phyloP scores from a whole-genome alignment of 345 rosid genomes.

The Turnera subulata region DNA sequence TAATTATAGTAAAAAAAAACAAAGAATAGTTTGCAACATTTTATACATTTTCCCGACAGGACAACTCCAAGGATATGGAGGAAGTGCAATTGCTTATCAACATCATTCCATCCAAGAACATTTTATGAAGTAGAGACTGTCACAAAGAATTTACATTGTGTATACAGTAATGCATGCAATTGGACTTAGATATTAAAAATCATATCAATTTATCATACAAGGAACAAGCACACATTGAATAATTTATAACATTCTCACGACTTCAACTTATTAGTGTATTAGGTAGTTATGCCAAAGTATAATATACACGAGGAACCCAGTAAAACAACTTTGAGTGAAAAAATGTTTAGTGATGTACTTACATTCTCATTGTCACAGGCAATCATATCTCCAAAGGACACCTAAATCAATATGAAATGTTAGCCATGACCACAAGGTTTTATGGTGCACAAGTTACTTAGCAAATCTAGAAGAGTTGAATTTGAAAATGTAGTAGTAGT shows the following conservation, averaged over 20 bases:
- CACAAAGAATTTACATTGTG: no score
- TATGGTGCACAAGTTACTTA: background rate
- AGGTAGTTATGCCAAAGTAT: background rate
- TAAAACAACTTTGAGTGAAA: background rate
- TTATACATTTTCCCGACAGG: no score
- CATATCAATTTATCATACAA: no score
- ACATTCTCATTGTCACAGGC: constrained; percentile 98
- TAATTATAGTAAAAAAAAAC: no score
- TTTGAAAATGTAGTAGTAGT: constrained; percentile 4
- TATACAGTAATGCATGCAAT: background rate
- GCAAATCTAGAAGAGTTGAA: constrained; percentile 1
- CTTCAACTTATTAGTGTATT: background rate
- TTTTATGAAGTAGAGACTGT: no score
- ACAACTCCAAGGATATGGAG: no score
- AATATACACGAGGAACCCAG: constrained; percentile 3
- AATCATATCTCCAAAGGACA: constrained; percentile 98
- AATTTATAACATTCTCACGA: background rate
- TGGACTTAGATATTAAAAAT: no score
- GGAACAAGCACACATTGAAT: background rate
- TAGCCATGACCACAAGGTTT: constrained; percentile 4
- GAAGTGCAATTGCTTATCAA: no score
- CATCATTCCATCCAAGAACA: no score
- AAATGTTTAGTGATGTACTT: constrained; percentile 24
- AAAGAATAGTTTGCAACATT: no score
- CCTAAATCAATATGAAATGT: constrained; percentile 38